Percentiles rank a stretch among this genome's conserved stretches.
Evolutionary conservation across 768 basidiomycete genomes (phyloP).

Genomic region (Mycena leptocephala): DNA sequence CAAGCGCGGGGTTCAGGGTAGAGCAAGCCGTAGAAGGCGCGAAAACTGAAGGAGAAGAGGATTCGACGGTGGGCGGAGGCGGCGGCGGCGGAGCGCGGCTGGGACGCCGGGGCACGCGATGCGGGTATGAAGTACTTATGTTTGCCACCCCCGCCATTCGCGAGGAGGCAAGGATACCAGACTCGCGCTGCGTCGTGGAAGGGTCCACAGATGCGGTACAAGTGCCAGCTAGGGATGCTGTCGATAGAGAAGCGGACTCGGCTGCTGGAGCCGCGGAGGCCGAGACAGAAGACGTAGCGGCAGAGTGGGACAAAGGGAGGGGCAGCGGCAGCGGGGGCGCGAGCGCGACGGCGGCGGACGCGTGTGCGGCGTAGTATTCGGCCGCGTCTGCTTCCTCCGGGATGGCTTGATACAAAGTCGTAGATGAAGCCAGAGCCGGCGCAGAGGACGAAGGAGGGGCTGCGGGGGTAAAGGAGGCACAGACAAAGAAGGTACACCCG

Average conservation of each 20-base stretch:
- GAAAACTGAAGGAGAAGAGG: background rate
- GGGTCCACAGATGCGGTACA: too few relatives aligned
- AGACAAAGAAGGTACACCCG: background rate
- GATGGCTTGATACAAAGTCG: background rate
- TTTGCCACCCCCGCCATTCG: too few relatives aligned
- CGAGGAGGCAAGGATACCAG: too few relatives aligned
- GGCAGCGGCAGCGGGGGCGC: background rate
- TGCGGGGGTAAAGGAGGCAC: background rate
- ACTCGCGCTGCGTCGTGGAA: too few relatives aligned
- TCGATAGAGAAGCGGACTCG: too few relatives aligned
- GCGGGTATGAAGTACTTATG: too few relatives aligned
- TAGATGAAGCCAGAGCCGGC: background rate
- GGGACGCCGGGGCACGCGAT: too few relatives aligned
- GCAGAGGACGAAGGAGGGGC: background rate
- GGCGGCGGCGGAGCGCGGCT: background rate
- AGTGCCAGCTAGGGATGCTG: too few relatives aligned
- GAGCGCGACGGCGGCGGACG: background rate
- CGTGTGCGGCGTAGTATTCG: slow-evolving; percentile 6
- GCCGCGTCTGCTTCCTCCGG: background rate
- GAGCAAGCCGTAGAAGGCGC: background rate
- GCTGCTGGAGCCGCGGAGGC: too few relatives aligned
- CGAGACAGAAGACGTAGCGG: too few relatives aligned
- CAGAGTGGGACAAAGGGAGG: background rate
- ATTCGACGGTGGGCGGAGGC: background rate
- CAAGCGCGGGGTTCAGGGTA: too few relatives aligned